These are phyloP conservation scores for Chlorella sp. DNA, from an alignment of 139 green algal genomes.

Conservation along the genomic window DNA sequence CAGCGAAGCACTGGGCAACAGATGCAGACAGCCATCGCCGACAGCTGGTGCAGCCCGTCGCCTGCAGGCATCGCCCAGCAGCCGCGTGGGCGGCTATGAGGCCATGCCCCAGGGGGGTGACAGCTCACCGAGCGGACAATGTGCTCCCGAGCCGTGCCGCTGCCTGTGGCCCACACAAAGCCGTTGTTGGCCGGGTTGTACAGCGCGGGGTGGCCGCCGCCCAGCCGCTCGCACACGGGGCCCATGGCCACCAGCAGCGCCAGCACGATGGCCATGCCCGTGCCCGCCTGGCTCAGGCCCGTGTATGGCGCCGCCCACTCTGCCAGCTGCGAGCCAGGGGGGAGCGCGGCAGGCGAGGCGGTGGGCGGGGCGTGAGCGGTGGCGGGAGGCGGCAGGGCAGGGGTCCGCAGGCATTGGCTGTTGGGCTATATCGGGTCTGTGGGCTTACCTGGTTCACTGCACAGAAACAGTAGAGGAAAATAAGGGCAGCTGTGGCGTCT, in stretches of 20 bases:
- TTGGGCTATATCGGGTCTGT: no score
- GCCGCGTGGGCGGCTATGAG: no score
- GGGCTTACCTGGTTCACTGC: no score
- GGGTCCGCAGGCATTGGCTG: no score
- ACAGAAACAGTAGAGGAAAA: not conserved
- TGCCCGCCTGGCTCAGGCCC: not conserved
- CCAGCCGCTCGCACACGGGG: not conserved
- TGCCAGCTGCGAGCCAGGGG: constrained; percentile 8
- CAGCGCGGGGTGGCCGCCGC: not conserved
- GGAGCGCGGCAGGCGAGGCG: not conserved
- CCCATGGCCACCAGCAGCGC: constrained; percentile 11
- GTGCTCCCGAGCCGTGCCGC: constrained; percentile 25
- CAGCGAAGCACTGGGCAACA: not conserved
- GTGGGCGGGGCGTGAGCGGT: not conserved
- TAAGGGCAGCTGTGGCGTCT: not conserved
- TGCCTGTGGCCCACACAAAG: not conserved
- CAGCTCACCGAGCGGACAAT: not conserved
- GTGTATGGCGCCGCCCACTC: not conserved
- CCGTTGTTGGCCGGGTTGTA: constrained; percentile 28
- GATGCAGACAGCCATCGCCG: no score
- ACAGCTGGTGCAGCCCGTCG: not conserved
- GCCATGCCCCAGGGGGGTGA: no score
- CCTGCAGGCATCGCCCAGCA: not conserved
- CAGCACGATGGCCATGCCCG: not conserved
- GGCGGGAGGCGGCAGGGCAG: no score